Base-by-base conservation (phyloP, 176 grass and related monocot species). In the Olyra latifolia region DNA sequence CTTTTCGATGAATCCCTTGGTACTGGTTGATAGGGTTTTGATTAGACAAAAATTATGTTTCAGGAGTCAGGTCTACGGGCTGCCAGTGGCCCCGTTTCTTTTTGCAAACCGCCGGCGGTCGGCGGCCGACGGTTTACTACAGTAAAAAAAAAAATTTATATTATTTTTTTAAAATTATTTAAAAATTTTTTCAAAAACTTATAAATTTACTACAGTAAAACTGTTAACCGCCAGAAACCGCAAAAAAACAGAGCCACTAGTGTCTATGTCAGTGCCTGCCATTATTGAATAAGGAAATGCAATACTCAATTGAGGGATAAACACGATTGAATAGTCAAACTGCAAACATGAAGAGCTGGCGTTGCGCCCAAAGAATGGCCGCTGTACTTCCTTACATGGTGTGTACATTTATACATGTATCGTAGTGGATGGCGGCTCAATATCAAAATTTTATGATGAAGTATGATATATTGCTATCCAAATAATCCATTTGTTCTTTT, bases 1-100 rank as follows among this genome's bases (percentile, higher is more conserved):
- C 68, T 57, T 88, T 78, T 88, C 80, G 59, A 83, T 79, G 86
- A 88, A 48, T 59, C 80, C 66, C 59, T 69, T 78, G n/a, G n/a
- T n/a, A n/a, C n/a, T n/a, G n/a, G n/a, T n/a, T n/a, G 50, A 23
- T n/a, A 59, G 38, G 71, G 29, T n/a, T 75, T 32, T 10, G 65
- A 28, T n/a, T 2, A 45, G n/a, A n/a, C n/a, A 24, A 16, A 25
- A 27, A 6, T 45, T 77, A 29, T 47, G n/a, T n/a, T n/a, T n/a
- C n/a, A n/a, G n/a, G n/a, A n/a, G 23, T n/a, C 29, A 42, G 50
- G 20, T 45, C 40, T 5, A 45, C 66, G 38, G 11, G 17, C 0
- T 30, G 35, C 43, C 20, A 52, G 17, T 35, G n/a, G n/a, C n/a
- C n/a, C n/a, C n/a, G n/a, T n/a, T n/a, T n/a, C n/a, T n/a, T n/a